Percentiles rank a stretch among this genome's conserved stretches.
phyloP scores from a whole-genome alignment of 306 rosid species.

The Fragaria vesca region DNA sequence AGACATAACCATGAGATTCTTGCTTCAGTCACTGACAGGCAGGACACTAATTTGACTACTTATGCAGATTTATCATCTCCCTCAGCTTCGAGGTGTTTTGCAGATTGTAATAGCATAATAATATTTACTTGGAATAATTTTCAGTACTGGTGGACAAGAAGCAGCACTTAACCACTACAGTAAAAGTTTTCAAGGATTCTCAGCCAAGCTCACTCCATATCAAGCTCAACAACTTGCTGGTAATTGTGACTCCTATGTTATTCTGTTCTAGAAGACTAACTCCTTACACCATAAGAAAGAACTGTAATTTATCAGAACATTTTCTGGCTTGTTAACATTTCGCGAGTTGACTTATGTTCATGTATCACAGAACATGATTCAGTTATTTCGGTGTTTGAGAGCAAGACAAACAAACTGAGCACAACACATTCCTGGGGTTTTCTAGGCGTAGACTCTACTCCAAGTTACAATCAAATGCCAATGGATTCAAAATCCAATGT shows the following conservation, averaged over 20 bases:
- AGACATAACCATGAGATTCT: slow-evolving; percentile 61
- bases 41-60: slow-evolving; percentile 12
- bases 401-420: slow-evolving; percentile 53
- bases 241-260: slow-evolving; percentile 8
- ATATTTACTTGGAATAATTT: slow-evolving; percentile 14
- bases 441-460: slow-evolving; percentile 41
- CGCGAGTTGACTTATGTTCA: slow-evolving; percentile 4
- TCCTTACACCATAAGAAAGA: neutral
- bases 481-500: slow-evolving; percentile 36
- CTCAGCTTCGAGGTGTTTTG: neutral
- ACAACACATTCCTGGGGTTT: slow-evolving; percentile 79
- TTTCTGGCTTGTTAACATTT: no score
- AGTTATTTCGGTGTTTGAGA: slow-evolving; percentile 60
- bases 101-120: neutral
- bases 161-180: slow-evolving; percentile 56
- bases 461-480: slow-evolving; percentile 27
- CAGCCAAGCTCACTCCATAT: slow-evolving; percentile 57
- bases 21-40: slow-evolving; percentile 61
- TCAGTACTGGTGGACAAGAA: slow-evolving; percentile 38
- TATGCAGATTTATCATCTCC: neutral
- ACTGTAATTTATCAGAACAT: neutral
- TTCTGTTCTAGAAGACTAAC: neutral
- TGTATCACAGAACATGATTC: slow-evolving; percentile 44
- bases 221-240: slow-evolving; percentile 63
- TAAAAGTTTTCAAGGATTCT: slow-evolving; percentile 70